Percentiles rank a stretch among this genome's conserved stretches.
These are phyloP conservation scores for Nemania sp. DNA, from an alignment of 2,329 filamentous ascomycete genomes.

Conservation along the genomic window DNA sequence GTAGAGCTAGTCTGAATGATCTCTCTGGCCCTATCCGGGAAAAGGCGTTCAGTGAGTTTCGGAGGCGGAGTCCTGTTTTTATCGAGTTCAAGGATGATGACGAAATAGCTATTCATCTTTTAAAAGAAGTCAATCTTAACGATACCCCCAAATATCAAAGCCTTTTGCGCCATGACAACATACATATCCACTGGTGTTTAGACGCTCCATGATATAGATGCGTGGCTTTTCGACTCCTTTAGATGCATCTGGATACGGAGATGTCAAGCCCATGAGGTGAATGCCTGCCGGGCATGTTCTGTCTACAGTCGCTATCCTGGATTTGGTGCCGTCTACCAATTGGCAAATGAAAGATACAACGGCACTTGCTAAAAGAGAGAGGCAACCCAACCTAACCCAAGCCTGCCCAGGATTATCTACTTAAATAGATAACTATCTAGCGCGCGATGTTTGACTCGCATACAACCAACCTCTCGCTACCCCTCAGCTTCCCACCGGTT, in stretches of 20 bases:
- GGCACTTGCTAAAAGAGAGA: too few species aligned
- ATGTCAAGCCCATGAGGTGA: too few species aligned
- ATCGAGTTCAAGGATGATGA: neutral
- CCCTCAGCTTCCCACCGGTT: neutral
- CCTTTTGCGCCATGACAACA: neutral
- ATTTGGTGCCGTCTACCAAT: too few species aligned
- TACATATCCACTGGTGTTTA: neutral
- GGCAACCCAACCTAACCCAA: too few species aligned
- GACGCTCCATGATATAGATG: too few species aligned
- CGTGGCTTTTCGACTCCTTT: neutral
- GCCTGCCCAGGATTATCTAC: too few species aligned
- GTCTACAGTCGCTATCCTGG: too few species aligned
- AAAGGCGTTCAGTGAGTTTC: constrained; percentile 29
- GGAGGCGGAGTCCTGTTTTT: constrained; percentile 10
- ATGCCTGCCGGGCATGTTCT: too few species aligned
- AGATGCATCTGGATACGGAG: too few species aligned
- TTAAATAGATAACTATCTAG: too few species aligned
- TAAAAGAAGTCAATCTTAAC: constrained; percentile 7
- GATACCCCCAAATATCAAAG: neutral
- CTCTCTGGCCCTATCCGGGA: constrained; percentile 13
- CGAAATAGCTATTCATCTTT: neutral
- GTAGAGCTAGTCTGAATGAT: neutral
- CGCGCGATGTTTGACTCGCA: neutral
- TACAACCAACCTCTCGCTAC: neutral
- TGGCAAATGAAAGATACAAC: too few species aligned